Evolutionary conservation across 1,139 yeast species (phyloP).

Genomic region (Kodamaea fungicola): DNA sequence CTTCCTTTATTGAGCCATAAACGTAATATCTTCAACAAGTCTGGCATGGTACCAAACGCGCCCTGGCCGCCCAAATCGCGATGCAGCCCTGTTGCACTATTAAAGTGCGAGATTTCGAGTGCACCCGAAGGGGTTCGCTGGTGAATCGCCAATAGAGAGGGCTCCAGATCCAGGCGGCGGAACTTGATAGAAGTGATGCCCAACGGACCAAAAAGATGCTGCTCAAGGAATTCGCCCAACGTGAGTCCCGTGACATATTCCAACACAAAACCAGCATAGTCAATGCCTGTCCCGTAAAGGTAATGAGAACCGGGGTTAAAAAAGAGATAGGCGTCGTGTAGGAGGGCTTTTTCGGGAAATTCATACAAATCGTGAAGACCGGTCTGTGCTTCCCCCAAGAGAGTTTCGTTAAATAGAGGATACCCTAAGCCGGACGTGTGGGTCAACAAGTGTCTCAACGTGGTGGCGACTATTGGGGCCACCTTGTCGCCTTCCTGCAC

Average conservation of each 20-base stretch:
- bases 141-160: neutral
- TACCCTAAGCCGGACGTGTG: slow-evolving; percentile 55
- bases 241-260: slow-evolving; percentile 41
- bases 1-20: slow-evolving; percentile 44
- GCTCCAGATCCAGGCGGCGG: neutral
- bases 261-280: slow-evolving; percentile 51
- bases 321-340: slow-evolving; percentile 18
- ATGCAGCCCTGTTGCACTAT: neutral
- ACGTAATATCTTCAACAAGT: slow-evolving; percentile 41
- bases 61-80: slow-evolving; percentile 50
- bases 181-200: slow-evolving; percentile 25
- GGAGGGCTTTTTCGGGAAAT: slow-evolving; percentile 6
- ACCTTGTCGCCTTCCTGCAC: neutral
- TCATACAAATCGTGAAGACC: slow-evolving; percentile 14
- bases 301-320: slow-evolving; percentile 54
- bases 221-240: slow-evolving; percentile 39
- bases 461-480: slow-evolving; percentile 16
- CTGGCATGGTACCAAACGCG: slow-evolving; percentile 39
- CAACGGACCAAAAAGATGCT: slow-evolving; percentile 40
- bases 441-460: slow-evolving; percentile 45
- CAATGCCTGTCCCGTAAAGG: slow-evolving; percentile 50
- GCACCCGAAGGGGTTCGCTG: neutral
- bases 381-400: neutral
- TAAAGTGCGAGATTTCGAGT: neutral
- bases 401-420: slow-evolving; percentile 34